Evolutionary conservation across 768 basidiomycete genomes (phyloP).

Genomic region (Mycena galericulata): DNA sequence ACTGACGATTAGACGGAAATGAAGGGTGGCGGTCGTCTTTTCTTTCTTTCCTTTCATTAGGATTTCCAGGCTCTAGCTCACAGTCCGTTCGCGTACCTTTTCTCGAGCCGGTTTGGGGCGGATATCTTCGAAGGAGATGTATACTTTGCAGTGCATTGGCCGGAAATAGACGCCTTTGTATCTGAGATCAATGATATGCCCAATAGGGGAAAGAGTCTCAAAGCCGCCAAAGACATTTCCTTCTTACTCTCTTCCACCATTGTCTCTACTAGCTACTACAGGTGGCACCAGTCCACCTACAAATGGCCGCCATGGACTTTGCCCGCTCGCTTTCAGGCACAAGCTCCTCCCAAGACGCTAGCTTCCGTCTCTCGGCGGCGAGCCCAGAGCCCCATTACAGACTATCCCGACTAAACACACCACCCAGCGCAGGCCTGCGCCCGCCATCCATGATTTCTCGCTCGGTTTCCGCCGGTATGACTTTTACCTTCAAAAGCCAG

Average conservation of each 20-base stretch:
- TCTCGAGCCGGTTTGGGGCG: too few relatives aligned
- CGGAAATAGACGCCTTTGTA: background rate
- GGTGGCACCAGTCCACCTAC: slow-evolving; percentile 14
- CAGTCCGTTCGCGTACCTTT: too few relatives aligned
- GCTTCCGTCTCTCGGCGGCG: slow-evolving; percentile 11
- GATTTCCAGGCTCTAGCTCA: too few relatives aligned
- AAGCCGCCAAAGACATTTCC: background rate
- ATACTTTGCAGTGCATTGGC: too few relatives aligned
- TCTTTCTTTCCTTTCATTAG: too few relatives aligned
- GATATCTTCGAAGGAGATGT: too few relatives aligned
- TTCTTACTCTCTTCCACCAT: slow-evolving; percentile 2
- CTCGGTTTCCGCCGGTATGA: slow-evolving; percentile 48
- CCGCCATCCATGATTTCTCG: slow-evolving; percentile 41
- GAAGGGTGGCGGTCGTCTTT: too few relatives aligned
- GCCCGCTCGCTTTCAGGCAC: slow-evolving; percentile 26
- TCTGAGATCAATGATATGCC: background rate
- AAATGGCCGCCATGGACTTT: slow-evolving; percentile 32
- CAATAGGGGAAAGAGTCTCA: background rate
- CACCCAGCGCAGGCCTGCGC: slow-evolving; percentile 47
- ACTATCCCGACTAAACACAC: slow-evolving; percentile 38
- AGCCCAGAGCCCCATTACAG: slow-evolving; percentile 36
- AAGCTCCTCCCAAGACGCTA: slow-evolving; percentile 1
- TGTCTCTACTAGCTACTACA: slow-evolving; percentile 8
- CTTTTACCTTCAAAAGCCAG: slow-evolving; percentile 47
- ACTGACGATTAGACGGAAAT: slow-evolving; percentile 46